Evolutionary conservation across 2,329 filamentous ascomycete genomes (phyloP).

Genomic region (Penicillium paneum): DNA sequence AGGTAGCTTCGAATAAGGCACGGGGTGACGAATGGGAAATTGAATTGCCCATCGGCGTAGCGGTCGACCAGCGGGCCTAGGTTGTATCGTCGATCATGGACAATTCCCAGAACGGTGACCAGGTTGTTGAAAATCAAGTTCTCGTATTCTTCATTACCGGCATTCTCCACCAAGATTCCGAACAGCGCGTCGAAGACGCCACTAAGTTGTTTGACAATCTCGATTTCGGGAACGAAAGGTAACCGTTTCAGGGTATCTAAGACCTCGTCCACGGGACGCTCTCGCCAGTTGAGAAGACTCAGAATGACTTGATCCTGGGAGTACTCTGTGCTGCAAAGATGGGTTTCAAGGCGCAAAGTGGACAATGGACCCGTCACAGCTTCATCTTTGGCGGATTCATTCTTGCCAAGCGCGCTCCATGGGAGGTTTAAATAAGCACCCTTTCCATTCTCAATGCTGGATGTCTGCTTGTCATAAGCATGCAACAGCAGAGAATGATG

Average conservation of each 20-base stretch:
- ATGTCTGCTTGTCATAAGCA: slow-evolving; percentile 87
- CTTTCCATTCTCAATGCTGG: slow-evolving; percentile 66
- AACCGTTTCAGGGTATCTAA: slow-evolving; percentile 74
- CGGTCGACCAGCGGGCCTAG: slow-evolving; percentile 85
- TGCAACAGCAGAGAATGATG: slow-evolving; percentile 78
- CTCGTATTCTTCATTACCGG: slow-evolving; percentile 88
- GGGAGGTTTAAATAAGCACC: slow-evolving; percentile 83
- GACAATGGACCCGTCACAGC: slow-evolving; percentile 74
- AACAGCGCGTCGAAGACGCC: slow-evolving; percentile 91
- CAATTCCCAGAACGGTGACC: slow-evolving; percentile 85
- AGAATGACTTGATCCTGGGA: slow-evolving; percentile 87
- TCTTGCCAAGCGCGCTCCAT: slow-evolving; percentile 68
- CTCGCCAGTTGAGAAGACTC: slow-evolving; percentile 81
- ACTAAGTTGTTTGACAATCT: slow-evolving; percentile 88
- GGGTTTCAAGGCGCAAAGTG: slow-evolving; percentile 74
- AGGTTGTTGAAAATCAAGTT: slow-evolving; percentile 88
- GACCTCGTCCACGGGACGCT: slow-evolving; percentile 68
- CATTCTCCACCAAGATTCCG: slow-evolving; percentile 82
- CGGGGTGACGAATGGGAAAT: slow-evolving; percentile 87
- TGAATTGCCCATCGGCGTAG: slow-evolving; percentile 84
- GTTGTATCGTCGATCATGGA: slow-evolving; percentile 91
- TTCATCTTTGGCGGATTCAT: slow-evolving; percentile 68
- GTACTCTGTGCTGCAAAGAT: slow-evolving; percentile 89
- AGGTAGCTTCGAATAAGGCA: slow-evolving; percentile 85
- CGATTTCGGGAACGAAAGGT: slow-evolving; percentile 92